Evolutionary conservation across 2,329 filamentous ascomycete genomes (phyloP), one percentile per base, ranked within the genome.

Genomic region (Alternaria sp.): DNA sequence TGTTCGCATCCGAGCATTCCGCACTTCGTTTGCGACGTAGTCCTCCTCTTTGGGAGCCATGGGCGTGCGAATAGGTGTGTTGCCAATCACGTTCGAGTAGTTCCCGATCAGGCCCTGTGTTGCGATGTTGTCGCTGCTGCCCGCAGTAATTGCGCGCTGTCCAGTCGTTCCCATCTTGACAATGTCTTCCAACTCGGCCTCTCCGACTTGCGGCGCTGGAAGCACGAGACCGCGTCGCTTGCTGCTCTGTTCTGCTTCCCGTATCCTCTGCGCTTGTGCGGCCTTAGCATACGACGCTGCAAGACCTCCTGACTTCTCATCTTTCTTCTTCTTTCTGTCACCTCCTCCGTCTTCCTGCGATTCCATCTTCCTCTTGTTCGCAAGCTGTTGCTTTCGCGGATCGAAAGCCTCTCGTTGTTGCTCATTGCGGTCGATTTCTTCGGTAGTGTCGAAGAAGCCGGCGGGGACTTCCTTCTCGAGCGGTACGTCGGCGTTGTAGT

Each of bases 401-500:
- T 99, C 96, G 70, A 97, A 97, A 58, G 90, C 88, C 61, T 92
- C 89, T 55, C 93, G 88, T 77, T 97, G 90, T 63, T 87, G 87
- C 80, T 99, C 95, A 79, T 99, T 99, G 69, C 85, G 86, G 5
- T 84, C 82, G 69, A 92, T 84, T 78, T 99, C 96, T 14, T 97
- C 94, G 4, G 85, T 85, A 0, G 96, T 99, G 78, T 99, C 95
- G 82, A 95, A 97, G 79, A 99, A 99, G 12, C 96, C 96, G 21
- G 90, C 84, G 0, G 92, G 91, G 0, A 96, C 90, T 68, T 92
- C 92, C 81, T 96, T 97, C 80, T 99, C 96, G 70, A 99, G 98
- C 0, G 96, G 96, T 69, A 99, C 97, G 73, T 99, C 96, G 73
- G 96, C 96, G 81, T 99, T 99, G 84, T 99, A 99, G 81, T 99